A percentile compares a stretch with the other conserved stretches of the same genome.
These are phyloP conservation scores for Leccinellum albellum DNA, from an alignment of 768 basidiomycete genomes.

Conservation along the genomic window DNA sequence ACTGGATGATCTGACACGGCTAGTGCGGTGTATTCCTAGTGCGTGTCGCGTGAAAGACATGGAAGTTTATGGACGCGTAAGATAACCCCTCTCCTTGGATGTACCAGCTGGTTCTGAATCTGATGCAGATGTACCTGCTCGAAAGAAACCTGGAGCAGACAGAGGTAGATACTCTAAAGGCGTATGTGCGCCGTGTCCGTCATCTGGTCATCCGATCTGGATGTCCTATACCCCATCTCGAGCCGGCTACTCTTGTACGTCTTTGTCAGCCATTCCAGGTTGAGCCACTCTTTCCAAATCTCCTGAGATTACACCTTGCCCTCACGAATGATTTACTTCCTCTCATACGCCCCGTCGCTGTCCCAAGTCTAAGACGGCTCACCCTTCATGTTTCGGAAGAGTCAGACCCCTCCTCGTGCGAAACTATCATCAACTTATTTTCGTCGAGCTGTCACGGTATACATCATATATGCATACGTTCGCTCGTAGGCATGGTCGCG, in stretches of 20 bases:
- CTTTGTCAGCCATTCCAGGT: not conserved
- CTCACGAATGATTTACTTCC: not conserved
- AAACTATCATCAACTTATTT: not conserved
- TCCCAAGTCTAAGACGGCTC: not conserved
- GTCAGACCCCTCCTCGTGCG: not conserved
- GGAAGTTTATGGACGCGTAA: not conserved
- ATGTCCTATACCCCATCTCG: too few species aligned
- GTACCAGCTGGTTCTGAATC: not conserved
- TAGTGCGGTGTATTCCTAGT: too few species aligned
- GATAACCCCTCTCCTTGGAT: not conserved
- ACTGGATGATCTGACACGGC: not conserved
- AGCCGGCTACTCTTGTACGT: not conserved
- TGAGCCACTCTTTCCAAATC: not conserved
- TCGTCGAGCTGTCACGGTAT: not conserved
- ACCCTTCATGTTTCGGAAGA: not conserved
- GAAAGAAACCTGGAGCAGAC: not conserved
- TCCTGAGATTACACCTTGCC: not conserved
- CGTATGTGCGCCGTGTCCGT: not conserved
- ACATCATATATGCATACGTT: not conserved
- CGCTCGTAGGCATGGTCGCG: not conserved
- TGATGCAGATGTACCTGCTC: not conserved
- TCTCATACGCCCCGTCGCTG: not conserved
- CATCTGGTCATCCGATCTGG: not conserved
- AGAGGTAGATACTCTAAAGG: not conserved
- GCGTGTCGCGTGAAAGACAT: too few species aligned